Base-by-base conservation (phyloP, 371 early-diverging fungal genomes). In the Globomyces sp. region DNA sequence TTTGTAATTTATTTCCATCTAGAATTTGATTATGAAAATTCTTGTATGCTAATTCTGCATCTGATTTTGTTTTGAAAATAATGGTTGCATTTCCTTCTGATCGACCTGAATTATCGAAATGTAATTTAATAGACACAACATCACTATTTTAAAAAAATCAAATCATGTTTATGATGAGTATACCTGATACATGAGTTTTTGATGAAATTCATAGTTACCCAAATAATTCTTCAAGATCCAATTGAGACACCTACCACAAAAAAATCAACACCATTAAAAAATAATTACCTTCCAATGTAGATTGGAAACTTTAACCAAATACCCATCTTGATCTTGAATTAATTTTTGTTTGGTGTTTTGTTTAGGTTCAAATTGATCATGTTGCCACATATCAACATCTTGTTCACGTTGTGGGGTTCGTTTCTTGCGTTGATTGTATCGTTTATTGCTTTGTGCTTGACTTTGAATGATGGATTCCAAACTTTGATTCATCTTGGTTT, bases 251-350 rank as follows among this genome's bases (percentile, higher is more conserved):
- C 61, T 60, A 13, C 13, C 49, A 24, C 24, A 24, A 24, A 24
- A 24, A 24, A 24, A 24, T 24, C 24, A 24, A 24, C 24, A 39
- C 9, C 41, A 41, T 46, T 46, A 42, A 46, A 46, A 9, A 9
- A 46, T 37, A 60, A 37, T 36, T 49, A 60, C 61, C 39, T 60
- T 60, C 61, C 61, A 60, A 44, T 60, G 61, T 37, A 60, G 41
- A 44, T 60, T 60, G 4, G 61, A 42, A 36, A 60, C 39, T 40
- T 44, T 60, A 6, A 60, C 48, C 61, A 40, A 60, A 10, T 46
- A 44, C 45, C 61, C 61, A 34, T 46, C 61, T 6, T 9, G 9
- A 8, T 24, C 13, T 34, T 24, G 24, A 24, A 24, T 24, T 24
- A 24, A 24, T 24, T 24, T 24, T 24, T 24, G 24, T 24, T 24